A percentile compares a stretch with the other conserved stretches of the same genome.
These are phyloP conservation scores for Tuber brumale DNA, from an alignment of 495 filamentous ascomycete species.

Conservation along the genomic window DNA sequence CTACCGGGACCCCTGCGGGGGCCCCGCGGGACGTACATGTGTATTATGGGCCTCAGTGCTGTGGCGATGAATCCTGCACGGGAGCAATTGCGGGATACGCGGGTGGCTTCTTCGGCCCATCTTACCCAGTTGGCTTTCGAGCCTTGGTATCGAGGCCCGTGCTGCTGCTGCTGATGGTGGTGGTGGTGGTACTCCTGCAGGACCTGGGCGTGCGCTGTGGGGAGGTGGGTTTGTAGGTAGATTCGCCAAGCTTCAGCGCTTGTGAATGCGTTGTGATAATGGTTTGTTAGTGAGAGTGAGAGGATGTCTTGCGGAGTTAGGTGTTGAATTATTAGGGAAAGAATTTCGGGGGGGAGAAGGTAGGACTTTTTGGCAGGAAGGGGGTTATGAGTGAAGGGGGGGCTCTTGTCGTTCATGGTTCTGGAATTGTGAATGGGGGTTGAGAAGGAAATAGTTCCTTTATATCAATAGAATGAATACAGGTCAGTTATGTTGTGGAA, in stretches of 20 bases:
- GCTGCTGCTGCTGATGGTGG: neutral
- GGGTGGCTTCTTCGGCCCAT: slow-evolving; percentile 52
- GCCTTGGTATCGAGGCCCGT: neutral
- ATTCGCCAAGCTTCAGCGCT: slow-evolving; percentile 54
- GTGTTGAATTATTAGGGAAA: neutral
- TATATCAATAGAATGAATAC: neutral
- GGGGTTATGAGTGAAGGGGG: neutral
- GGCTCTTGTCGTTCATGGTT: neutral
- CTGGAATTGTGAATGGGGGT: neutral
- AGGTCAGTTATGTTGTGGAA: neutral
- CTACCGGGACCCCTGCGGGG: slow-evolving; percentile 10
- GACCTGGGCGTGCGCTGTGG: slow-evolving; percentile 39
- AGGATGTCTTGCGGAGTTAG: neutral
- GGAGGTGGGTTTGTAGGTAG: slow-evolving; percentile 54
- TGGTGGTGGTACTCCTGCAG: slow-evolving; percentile 3
- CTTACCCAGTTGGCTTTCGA: slow-evolving; percentile 29
- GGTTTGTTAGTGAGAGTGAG: slow-evolving; percentile 50
- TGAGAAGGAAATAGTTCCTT: neutral
- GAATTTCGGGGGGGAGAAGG: neutral
- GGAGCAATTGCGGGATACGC: slow-evolving; percentile 55
- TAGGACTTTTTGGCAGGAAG: neutral
- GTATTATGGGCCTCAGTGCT: slow-evolving; percentile 46
- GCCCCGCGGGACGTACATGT: slow-evolving; percentile 20
- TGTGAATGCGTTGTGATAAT: slow-evolving; percentile 49
- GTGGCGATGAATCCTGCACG: slow-evolving; percentile 54